Conservation (phyloP, 2,329 filamentous ascomycete genomes). For the Diaporthe aspalathi region DNA sequence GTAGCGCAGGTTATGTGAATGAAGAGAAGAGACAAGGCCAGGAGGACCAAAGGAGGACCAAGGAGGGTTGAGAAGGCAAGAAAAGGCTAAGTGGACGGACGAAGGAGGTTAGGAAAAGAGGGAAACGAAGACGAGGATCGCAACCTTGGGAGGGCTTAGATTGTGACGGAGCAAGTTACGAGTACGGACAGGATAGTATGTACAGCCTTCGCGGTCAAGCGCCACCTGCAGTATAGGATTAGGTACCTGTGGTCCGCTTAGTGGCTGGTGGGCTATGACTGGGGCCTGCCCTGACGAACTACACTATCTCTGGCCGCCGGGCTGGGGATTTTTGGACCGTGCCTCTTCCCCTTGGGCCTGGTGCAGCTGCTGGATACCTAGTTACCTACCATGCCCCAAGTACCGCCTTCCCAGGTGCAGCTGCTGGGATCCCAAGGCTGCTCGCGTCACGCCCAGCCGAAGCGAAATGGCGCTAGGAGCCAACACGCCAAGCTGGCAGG, state of each 20-base stretch:
- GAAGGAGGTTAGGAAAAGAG: conserved; percentile 17
- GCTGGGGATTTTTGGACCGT: conserved; percentile 3
- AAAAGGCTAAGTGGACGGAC: conserved; percentile 34
- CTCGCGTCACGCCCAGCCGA: conserved; percentile 31
- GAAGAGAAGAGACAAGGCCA: conserved; percentile 19
- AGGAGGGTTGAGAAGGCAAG: conserved; percentile 28
- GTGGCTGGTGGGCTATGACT: not conserved
- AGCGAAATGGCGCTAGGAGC: conserved; percentile 32
- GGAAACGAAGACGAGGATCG: conserved; percentile 35
- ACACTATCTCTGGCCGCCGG: conserved; percentile 5
- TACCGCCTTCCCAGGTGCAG: too few species aligned
- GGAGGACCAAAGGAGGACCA: not conserved
- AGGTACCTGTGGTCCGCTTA: too few species aligned
- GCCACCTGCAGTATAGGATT: too few species aligned
- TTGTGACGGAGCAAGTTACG: conserved; percentile 29
- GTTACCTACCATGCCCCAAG: not conserved
- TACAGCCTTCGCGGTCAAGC: conserved; percentile 21
- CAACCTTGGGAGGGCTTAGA: conserved; percentile 40
- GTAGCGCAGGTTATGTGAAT: not conserved
- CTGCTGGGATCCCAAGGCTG: conserved; percentile 7
- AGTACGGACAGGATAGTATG: not conserved
- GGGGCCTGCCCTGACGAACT: not conserved
- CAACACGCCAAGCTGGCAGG: conserved; percentile 9
- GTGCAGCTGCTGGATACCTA: too few species aligned
- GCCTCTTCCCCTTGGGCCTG: too few species aligned